phyloP scores from a whole-genome alignment of 2,329 filamentous ascomycete species.

The Fusarium nodosum region DNA sequence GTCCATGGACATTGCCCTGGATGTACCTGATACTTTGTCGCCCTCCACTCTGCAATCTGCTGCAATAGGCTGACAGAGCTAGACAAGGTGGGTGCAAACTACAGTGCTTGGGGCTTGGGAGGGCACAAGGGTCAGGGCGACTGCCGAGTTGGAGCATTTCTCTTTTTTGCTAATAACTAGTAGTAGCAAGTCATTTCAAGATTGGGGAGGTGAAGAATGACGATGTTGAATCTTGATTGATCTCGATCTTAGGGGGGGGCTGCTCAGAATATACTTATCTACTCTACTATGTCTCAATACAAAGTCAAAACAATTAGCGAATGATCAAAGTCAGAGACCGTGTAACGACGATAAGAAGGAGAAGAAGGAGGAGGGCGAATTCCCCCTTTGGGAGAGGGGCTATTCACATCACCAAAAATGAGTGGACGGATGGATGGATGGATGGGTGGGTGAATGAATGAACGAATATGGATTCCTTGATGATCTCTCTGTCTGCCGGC shows the following conservation, averaged over 20 bases:
- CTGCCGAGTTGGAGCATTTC: constrained; percentile 48
- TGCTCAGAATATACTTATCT: background rate
- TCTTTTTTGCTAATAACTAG: constrained; percentile 23
- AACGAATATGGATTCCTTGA: constrained; percentile 5
- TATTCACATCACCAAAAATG: constrained; percentile 20
- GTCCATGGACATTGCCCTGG: constrained; percentile 33
- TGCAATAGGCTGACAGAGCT: constrained; percentile 27
- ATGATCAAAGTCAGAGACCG: constrained; percentile 2
- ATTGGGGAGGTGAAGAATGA: constrained; percentile 22
- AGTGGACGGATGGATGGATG: background rate
- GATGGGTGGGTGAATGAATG: constrained; percentile 15
- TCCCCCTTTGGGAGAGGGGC: constrained; percentile 10
- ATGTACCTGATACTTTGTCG: constrained; percentile 38
- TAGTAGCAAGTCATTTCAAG: constrained; percentile 5
- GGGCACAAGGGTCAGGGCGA: constrained; percentile 48
- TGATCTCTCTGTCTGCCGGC: constrained; percentile 10
- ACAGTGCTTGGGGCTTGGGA: constrained; percentile 16
- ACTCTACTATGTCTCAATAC: background rate
- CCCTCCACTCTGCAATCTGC: constrained; percentile 26
- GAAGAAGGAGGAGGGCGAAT: constrained; percentile 4
- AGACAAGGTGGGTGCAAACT: constrained; percentile 33
- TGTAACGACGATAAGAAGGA: constrained; percentile 17
- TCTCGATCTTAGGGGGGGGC: constrained; percentile 9
- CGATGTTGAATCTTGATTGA: constrained; percentile 18
- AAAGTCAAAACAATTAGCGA: background rate